Conservation (phyloP, 371 early-diverging fungal species). For the Mucor sp. region DNA sequence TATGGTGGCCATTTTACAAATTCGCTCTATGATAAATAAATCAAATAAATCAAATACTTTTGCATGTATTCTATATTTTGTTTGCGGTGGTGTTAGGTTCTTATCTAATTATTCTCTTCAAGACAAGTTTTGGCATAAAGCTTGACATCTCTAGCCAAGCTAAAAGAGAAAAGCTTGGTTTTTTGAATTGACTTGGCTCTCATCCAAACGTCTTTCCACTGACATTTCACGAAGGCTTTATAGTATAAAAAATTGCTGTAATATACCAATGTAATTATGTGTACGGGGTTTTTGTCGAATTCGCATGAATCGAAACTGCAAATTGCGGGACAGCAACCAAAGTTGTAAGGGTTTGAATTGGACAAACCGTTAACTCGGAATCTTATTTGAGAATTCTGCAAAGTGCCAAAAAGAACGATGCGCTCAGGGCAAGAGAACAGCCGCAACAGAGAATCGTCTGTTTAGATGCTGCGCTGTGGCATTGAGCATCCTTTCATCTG, state of each 20-base stretch:
- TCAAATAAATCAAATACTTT: too few relatives aligned
- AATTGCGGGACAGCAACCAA: background rate
- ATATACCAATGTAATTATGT: too few relatives aligned
- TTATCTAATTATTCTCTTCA: too few relatives aligned
- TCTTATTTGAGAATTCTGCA: background rate
- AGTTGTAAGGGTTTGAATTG: background rate
- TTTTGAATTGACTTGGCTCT: background rate
- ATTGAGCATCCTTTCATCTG: background rate
- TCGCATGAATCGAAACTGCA: background rate
- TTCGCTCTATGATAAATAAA: background rate
- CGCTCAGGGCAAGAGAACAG: background rate
- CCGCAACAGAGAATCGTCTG: background rate
- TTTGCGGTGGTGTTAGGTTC: too few relatives aligned
- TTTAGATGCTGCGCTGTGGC: background rate
- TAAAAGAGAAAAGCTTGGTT: too few relatives aligned
- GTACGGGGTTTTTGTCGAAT: background rate
- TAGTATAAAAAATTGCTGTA: too few relatives aligned
- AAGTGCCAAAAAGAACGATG: background rate
- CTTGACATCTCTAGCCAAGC: too few relatives aligned
- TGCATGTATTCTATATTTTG: background rate
- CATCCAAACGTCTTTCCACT: too few relatives aligned
- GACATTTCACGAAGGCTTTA: too few relatives aligned
- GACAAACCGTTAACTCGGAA: background rate
- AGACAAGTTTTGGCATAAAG: too few relatives aligned
- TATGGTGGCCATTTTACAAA: background rate